Evolutionary conservation across 371 early-diverging fungal genomes (phyloP).

Genomic region (Capillidium heterosporum): DNA sequence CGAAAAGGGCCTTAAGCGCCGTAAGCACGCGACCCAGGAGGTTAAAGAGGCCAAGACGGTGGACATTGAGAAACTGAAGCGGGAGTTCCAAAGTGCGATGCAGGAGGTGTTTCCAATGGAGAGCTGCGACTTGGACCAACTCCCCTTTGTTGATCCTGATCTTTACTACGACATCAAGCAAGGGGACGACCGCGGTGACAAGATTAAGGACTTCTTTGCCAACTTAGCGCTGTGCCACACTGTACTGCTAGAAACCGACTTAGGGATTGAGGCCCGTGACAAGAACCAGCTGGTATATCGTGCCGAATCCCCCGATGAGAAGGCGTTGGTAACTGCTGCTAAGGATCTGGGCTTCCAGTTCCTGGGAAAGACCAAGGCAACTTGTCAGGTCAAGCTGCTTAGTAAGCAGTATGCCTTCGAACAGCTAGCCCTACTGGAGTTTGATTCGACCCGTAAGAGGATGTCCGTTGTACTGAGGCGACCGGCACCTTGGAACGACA

Average conservation of each 20-base stretch:
- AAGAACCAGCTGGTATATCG: slow-evolving; percentile 23
- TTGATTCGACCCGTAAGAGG: slow-evolving; percentile 83
- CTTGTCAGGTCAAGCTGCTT: slow-evolving; percentile 38
- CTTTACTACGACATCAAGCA: slow-evolving; percentile 42
- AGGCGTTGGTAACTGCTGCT: slow-evolving; percentile 73
- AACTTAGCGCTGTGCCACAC: slow-evolving; percentile 85
- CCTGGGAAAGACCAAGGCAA: slow-evolving; percentile 25
- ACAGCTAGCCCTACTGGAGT: slow-evolving; percentile 67
- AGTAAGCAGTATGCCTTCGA: slow-evolving; percentile 44
- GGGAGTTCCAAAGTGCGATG: slow-evolving; percentile 34
- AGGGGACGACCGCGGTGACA: slow-evolving; percentile 10
- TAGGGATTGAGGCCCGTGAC: slow-evolving; percentile 26
- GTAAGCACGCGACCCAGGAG: slow-evolving; percentile 14
- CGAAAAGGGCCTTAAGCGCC: slow-evolving; percentile 24
- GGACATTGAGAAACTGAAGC: slow-evolving; percentile 27
- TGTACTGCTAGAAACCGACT: slow-evolving; percentile 57
- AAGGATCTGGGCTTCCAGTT: slow-evolving; percentile 75
- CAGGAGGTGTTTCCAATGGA: slow-evolving; percentile 40
- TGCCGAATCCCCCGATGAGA: slow-evolving; percentile 74
- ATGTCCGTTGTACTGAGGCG: slow-evolving; percentile 79
- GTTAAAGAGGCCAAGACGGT: slow-evolving; percentile 8
- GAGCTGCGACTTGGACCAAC: slow-evolving; percentile 45
- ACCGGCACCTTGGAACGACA: slow-evolving; percentile 55
- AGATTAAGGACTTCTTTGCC: slow-evolving; percentile 60
- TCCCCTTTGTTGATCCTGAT: slow-evolving; percentile 71